phyloP scores from a whole-genome alignment of 1,284 basidiomycete species.

The Pseudozyma hubeiensis region DNA sequence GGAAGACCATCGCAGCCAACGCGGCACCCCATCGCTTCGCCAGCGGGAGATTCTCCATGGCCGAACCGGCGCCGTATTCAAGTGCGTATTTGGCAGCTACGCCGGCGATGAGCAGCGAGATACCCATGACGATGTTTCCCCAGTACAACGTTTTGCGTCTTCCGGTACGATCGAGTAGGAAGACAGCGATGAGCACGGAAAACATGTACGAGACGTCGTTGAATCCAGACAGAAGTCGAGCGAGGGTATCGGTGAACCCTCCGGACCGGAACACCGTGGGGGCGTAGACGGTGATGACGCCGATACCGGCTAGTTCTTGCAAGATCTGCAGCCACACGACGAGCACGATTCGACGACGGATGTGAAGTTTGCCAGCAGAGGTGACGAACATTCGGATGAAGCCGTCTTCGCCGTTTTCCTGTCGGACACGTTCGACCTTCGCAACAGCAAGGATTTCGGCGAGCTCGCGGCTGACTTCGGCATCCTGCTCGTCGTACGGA shows the following conservation, averaged over 20 bases:
- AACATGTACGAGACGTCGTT: constrained; percentile 43
- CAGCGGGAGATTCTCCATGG: constrained; percentile 10
- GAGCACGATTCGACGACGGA: constrained; percentile 28
- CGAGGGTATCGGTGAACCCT: constrained; percentile 26
- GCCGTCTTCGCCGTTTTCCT: constrained; percentile 25
- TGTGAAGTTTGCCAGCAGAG: constrained; percentile 22
- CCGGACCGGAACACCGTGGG: constrained; percentile 35
- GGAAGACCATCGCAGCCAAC: constrained; percentile 35
- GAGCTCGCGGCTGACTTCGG: constrained; percentile 16
- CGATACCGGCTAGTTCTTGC: constrained; percentile 31
- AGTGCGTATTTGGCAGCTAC: constrained; percentile 34
- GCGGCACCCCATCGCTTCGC: constrained; percentile 35
- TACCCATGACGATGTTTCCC: constrained; percentile 33
- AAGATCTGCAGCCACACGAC: constrained; percentile 33
- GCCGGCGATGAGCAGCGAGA: constrained; percentile 26
- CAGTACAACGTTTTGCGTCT: constrained; percentile 22
- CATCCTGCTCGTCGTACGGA: constrained; percentile 28
- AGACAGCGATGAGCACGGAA: constrained; percentile 27
- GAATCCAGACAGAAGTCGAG: constrained; percentile 28
- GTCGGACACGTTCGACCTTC: constrained; percentile 22
- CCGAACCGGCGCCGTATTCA: constrained; percentile 26
- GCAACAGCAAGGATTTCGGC: constrained; percentile 26
- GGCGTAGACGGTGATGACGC: constrained; percentile 35
- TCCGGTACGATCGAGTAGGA: constrained; percentile 21
- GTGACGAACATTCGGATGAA: constrained; percentile 17